Percentiles rank a stretch among this genome's conserved stretches.
Evolutionary conservation across 2,329 filamentous ascomycete species (phyloP).

Genomic region (Talaromyces sp.): DNA sequence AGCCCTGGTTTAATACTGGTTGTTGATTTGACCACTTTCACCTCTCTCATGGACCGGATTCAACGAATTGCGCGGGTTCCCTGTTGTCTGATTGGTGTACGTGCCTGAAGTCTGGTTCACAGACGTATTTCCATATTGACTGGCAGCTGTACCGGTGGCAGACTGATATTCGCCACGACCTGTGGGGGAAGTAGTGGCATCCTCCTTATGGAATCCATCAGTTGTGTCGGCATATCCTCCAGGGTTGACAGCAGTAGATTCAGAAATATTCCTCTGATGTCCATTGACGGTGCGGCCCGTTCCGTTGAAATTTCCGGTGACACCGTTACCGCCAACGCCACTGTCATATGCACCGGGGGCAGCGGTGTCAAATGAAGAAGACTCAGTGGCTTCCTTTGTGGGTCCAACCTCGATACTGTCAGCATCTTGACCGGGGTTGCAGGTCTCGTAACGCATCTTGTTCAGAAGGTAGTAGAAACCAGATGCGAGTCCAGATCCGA

Average conservation of each 20-base stretch:
- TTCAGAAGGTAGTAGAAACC: slow-evolving; percentile 51
- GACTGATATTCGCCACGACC: not conserved
- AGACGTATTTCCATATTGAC: not conserved
- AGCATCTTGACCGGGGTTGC: slow-evolving; percentile 57
- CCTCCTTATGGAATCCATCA: not conserved
- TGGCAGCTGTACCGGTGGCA: not conserved
- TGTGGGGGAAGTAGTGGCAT: not conserved
- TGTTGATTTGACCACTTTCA: not conserved
- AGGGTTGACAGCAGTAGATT: slow-evolving; percentile 8
- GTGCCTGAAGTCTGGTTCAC: not conserved
- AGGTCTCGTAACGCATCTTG: slow-evolving; percentile 42
- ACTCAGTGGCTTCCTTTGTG: not conserved
- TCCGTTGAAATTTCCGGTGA: not conserved
- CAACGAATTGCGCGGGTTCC: not conserved
- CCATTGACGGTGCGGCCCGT: not conserved
- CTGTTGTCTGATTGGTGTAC: not conserved
- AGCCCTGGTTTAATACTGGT: not conserved
- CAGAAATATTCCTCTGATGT: slow-evolving; percentile 12
- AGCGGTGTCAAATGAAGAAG: not conserved
- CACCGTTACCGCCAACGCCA: not conserved
- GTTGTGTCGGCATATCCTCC: not conserved
- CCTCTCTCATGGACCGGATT: slow-evolving; percentile 8
- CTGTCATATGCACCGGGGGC: not conserved
- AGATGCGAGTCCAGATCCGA: slow-evolving; percentile 48
- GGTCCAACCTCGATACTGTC: slow-evolving; percentile 27